phyloP scores from a whole-genome alignment of 148 eudicot species.

The Camellia sinensis region DNA sequence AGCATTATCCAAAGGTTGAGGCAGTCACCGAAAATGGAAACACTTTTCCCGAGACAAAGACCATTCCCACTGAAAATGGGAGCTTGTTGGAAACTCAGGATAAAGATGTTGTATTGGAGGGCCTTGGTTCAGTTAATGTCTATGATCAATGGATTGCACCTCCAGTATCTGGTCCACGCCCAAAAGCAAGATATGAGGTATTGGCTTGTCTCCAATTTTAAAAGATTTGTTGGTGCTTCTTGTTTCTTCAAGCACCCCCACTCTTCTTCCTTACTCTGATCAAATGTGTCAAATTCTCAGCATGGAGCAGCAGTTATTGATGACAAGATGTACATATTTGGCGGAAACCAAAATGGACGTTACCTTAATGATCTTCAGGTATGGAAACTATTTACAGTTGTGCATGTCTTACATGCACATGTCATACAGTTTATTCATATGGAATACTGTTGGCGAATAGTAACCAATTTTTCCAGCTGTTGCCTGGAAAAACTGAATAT shows the following conservation, averaged over 20 bases:
- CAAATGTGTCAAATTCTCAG: constrained; percentile 39
- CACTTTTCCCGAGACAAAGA: constrained; percentile 57
- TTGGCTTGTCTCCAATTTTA: constrained; percentile 15
- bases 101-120: constrained; percentile 85
- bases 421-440: too few relatives aligned
- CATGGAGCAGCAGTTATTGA: constrained; percentile 94
- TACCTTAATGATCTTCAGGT: constrained; percentile 99
- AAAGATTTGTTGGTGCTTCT: neutral
- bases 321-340: constrained; percentile 88
- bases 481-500: neutral
- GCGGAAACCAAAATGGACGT: constrained; percentile 98
- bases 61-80: constrained; percentile 63
- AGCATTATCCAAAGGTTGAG: constrained; percentile 55
- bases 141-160: constrained; percentile 95
- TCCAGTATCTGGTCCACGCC: constrained; percentile 66
- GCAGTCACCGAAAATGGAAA: constrained; percentile 59
- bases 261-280: constrained; percentile 11
- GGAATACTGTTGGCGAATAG: neutral
- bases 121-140: constrained; percentile 60
- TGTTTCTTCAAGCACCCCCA: neutral
- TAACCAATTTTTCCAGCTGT: neutral
- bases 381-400: constrained; percentile 13
- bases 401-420: neutral
- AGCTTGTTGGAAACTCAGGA: constrained; percentile 64
- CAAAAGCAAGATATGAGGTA: constrained; percentile 97